Percentiles rank a stretch among this genome's conserved stretches.
These are phyloP conservation scores for Aspergillus sp. DNA, from an alignment of 2,329 filamentous ascomycete species.

Conservation along the genomic window DNA sequence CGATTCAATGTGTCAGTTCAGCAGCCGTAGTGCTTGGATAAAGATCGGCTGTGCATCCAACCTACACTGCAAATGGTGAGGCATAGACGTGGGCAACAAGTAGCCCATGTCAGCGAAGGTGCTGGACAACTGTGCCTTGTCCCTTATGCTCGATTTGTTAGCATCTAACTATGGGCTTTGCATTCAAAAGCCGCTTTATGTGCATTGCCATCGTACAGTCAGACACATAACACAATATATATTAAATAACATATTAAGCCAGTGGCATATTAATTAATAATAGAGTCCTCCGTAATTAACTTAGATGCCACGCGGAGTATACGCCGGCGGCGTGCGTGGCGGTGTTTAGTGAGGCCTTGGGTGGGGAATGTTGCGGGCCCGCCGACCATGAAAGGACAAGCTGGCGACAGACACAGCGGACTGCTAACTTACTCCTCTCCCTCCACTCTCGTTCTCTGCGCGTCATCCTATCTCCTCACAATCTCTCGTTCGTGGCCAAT, in stretches of 20 bases:
- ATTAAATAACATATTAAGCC: too few relatives aligned
- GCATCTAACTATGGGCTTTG: background rate
- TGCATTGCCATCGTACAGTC: background rate
- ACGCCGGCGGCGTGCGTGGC: background rate
- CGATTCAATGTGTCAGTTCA: background rate
- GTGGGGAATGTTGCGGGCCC: slow-evolving; percentile 4
- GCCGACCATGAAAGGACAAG: slow-evolving; percentile 21
- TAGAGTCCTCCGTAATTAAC: background rate
- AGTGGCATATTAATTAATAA: background rate
- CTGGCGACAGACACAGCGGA: slow-evolving; percentile 18
- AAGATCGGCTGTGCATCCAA: too few relatives aligned
- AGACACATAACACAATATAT: background rate
- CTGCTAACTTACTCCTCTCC: background rate
- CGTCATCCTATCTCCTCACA: background rate
- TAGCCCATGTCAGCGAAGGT: background rate
- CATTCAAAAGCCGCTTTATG: background rate
- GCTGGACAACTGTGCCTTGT: background rate
- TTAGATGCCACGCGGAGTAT: slow-evolving; percentile 1
- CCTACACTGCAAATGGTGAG: background rate
- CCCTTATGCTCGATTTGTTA: background rate
- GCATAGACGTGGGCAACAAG: background rate
- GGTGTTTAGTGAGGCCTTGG: slow-evolving; percentile 5
- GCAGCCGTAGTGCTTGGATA: background rate
- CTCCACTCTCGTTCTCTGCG: background rate
- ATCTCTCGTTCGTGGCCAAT: background rate